Conservation (phyloP, 2,329 filamentous ascomycete genomes). For the Sclerotinia subarctica region DNA sequence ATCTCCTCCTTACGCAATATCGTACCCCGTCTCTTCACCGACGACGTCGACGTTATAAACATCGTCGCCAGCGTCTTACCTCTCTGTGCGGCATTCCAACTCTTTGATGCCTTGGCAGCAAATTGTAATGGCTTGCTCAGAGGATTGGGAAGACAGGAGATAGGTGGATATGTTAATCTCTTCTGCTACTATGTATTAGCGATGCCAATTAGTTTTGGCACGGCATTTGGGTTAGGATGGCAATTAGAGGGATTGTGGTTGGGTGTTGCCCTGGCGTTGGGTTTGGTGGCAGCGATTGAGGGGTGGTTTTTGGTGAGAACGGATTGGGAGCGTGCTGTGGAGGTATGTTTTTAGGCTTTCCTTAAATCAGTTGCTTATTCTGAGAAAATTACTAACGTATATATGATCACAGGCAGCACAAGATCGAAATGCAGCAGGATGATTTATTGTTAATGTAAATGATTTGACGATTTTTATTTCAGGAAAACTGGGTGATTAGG, state of each 20-base stretch:
- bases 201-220: slow-evolving; percentile 76
- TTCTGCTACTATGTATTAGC: slow-evolving; percentile 84
- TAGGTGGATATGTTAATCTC: slow-evolving; percentile 86
- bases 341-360: slow-evolving; percentile 31
- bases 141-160: slow-evolving; percentile 81
- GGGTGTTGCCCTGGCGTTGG: slow-evolving; percentile 63
- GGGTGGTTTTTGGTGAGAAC: slow-evolving; percentile 53
- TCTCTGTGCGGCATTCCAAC: slow-evolving; percentile 81
- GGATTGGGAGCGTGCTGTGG: slow-evolving; percentile 57
- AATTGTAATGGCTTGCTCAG: slow-evolving; percentile 82
- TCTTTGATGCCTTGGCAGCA: slow-evolving; percentile 78
- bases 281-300: slow-evolving; percentile 54
- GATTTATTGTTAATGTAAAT: background rate
- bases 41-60: slow-evolving; percentile 64
- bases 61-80: slow-evolving; percentile 71
- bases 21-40: slow-evolving; percentile 77
- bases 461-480: background rate
- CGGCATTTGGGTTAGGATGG: slow-evolving; percentile 75
- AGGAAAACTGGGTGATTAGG: background rate
- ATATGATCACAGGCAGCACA: slow-evolving; percentile 46
- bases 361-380: background rate
- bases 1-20: slow-evolving; percentile 66
- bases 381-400: background rate
- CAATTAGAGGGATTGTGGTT: slow-evolving; percentile 77
- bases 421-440: slow-evolving; percentile 49